Evolutionary conservation across 2,329 filamentous ascomycete species (phyloP).

Genomic region (Tolypocladium cylindrosporum): DNA sequence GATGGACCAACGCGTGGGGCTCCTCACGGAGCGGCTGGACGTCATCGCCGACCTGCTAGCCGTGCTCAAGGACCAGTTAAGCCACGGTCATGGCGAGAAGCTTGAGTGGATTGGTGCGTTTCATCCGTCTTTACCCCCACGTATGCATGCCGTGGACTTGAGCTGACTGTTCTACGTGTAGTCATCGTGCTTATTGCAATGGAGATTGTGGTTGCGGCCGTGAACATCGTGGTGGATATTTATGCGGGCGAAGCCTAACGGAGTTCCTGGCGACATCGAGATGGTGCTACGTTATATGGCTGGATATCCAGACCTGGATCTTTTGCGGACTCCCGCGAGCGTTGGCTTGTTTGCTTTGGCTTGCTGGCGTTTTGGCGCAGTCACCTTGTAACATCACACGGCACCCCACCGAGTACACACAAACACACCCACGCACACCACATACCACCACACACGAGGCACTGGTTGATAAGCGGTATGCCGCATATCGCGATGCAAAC

Average conservation of each 20-base stretch:
- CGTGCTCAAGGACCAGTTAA: conserved; percentile 90
- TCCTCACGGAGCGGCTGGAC: conserved; percentile 74
- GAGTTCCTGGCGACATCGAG: background rate
- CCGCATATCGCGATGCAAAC: background rate
- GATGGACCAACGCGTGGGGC: conserved; percentile 89
- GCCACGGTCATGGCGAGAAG: conserved; percentile 84
- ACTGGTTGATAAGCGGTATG: background rate
- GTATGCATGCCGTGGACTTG: background rate
- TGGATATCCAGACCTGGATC: background rate
- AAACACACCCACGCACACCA: background rate
- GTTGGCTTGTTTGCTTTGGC: background rate
- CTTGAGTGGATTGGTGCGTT: conserved; percentile 77
- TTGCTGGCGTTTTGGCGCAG: background rate
- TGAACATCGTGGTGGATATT: conserved; percentile 92
- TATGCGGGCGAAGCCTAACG: conserved; percentile 41
- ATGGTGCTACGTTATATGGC: background rate
- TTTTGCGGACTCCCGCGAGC: background rate
- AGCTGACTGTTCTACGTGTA: conserved; percentile 21
- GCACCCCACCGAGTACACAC: background rate
- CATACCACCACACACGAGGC: background rate
- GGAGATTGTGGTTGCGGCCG: conserved; percentile 82
- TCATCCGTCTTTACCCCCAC: background rate
- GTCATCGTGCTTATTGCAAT: conserved; percentile 94
- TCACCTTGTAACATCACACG: background rate
- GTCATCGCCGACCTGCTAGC: conserved; percentile 91